Conservation (phyloP, 306 rosid species). For the Begonia fuchsioides region DNA sequence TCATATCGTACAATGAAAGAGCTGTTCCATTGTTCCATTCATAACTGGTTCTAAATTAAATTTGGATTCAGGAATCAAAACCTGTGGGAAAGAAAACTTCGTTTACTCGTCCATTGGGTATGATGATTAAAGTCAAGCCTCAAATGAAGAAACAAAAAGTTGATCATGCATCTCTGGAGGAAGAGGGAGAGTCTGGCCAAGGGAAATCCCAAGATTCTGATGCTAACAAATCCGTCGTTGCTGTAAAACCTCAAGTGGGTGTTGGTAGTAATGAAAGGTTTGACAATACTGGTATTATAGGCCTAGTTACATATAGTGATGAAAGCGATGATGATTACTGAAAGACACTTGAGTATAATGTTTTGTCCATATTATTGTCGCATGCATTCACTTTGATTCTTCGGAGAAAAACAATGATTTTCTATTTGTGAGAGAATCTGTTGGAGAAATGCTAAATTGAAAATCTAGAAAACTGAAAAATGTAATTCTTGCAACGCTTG, state of each 20-base stretch:
- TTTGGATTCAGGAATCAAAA: constrained; percentile 39
- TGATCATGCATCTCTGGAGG: constrained; percentile 24
- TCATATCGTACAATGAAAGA: background rate
- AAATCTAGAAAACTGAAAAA: no score
- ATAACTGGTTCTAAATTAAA: background rate
- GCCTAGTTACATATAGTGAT: constrained; percentile 78
- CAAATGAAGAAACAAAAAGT: constrained; percentile 60
- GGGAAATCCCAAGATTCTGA: constrained; percentile 9
- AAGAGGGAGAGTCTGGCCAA: constrained; percentile 20
- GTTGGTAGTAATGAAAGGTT: constrained; percentile 19
- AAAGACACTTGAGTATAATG: no score
- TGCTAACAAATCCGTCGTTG: constrained; percentile 15
- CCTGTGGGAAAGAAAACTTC: constrained; percentile 40
- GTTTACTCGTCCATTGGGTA: constrained; percentile 29
- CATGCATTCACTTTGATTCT: no score
- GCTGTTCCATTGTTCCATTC: background rate
- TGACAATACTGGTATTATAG: constrained; percentile 19
- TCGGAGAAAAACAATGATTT: no score
- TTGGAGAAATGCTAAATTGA: no score
- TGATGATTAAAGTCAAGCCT: constrained; percentile 70
- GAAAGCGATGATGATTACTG: constrained; percentile 67
- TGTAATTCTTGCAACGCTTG: no score
- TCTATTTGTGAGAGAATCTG: no score
- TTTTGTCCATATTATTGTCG: no score
- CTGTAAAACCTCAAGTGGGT: constrained; percentile 6